These are phyloP conservation scores for Lepiota brunneoincarnata DNA, from an alignment of 768 basidiomycete genomes.

Conservation along the genomic window DNA sequence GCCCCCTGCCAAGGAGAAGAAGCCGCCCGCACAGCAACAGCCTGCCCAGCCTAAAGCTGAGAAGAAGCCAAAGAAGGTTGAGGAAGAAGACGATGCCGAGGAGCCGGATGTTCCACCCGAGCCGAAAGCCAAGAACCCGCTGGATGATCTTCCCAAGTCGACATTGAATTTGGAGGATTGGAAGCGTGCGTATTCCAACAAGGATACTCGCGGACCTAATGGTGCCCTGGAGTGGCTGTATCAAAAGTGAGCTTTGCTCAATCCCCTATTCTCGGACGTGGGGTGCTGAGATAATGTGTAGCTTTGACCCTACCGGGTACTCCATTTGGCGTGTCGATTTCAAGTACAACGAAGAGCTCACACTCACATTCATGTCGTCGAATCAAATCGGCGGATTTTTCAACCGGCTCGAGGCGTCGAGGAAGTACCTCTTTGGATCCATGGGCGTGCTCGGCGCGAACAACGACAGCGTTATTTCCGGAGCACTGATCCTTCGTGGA, in stretches of 20 bases:
- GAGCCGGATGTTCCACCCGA: conserved; percentile 70
- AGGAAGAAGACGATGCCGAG: conserved; percentile 70
- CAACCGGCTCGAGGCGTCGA: conserved; percentile 95
- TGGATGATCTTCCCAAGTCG: conserved; percentile 88
- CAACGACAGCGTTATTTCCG: conserved; percentile 80
- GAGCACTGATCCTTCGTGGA: conserved; percentile 82
- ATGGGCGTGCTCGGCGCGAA: conserved; percentile 82
- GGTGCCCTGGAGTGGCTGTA: conserved; percentile 97
- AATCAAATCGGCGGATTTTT: conserved; percentile 96
- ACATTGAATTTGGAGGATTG: conserved; percentile 91
- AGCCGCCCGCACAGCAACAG: conserved; percentile 58
- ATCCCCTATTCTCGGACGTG: neutral
- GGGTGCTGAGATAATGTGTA: conserved; percentile 23
- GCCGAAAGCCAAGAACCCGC: conserved; percentile 93
- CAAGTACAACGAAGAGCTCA: conserved; percentile 95
- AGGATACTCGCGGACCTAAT: conserved; percentile 83
- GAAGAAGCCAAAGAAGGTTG: conserved; percentile 64
- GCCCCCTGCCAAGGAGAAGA: conserved; percentile 79
- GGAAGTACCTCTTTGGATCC: conserved; percentile 95
- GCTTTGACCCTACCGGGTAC: conserved; percentile 87
- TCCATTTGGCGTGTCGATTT: conserved; percentile 91
- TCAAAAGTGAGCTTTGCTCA: conserved; percentile 64
- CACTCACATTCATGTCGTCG: conserved; percentile 89
- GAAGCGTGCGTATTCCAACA: conserved; percentile 98
- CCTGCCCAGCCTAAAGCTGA: conserved; percentile 50